Conservation (phyloP, 768 basidiomycete genomes). For the Russula vinacea region DNA sequence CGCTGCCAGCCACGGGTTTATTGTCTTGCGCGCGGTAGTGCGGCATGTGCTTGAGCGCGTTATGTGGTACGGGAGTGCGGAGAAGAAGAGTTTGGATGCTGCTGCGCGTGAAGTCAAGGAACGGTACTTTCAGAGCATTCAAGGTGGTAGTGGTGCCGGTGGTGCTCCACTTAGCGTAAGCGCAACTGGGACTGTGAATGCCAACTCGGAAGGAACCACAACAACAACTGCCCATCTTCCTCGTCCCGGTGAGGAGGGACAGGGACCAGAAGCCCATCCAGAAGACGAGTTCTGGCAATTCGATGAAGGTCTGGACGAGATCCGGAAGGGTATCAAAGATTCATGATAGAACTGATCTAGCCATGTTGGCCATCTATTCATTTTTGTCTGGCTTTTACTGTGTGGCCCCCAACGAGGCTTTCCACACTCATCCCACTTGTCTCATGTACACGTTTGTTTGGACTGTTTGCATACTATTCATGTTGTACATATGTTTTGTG, state of each 20-base stretch:
- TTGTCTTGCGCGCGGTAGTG: conserved; percentile 59
- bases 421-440: neutral
- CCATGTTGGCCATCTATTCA: neutral
- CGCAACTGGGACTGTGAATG: no score
- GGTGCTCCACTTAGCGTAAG: no score
- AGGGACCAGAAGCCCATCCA: neutral
- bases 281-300: conserved; percentile 56
- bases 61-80: conserved; percentile 73
- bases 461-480: neutral
- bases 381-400: neutral
- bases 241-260: neutral
- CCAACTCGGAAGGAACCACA: neutral
- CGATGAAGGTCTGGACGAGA: conserved; percentile 75
- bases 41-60: conserved; percentile 68
- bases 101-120: conserved; percentile 55
- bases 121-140: conserved; percentile 39
- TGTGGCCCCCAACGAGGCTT: neutral
- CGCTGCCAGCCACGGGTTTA: conserved; percentile 82
- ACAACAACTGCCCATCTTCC: no score
- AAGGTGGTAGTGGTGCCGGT: conserved; percentile 29
- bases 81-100: conserved; percentile 55
- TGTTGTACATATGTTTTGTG: neutral
- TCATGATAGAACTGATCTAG: neutral
- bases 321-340: conserved; percentile 62
- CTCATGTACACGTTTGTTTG: no score